Evolutionary conservation across 2,329 filamentous ascomycete genomes (phyloP).

Genomic region (Verticillium nubilum): DNA sequence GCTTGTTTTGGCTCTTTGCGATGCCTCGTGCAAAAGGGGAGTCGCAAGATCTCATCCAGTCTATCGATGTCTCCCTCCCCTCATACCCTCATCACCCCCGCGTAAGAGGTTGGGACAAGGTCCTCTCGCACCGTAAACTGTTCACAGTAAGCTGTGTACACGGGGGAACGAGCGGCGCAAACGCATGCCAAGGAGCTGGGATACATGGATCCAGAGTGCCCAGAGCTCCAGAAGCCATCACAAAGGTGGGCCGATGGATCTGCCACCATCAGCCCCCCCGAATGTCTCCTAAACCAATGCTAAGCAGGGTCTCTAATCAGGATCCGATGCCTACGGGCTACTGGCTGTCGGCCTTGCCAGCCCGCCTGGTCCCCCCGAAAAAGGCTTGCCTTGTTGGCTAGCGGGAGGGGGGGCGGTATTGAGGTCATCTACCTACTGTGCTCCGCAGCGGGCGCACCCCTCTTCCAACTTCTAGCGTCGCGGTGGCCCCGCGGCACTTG

Average conservation of each 20-base stretch:
- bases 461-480: neutral
- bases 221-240: neutral
- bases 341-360: neutral
- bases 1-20: too few relatives aligned
- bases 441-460: neutral
- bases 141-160: neutral
- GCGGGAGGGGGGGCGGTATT: neutral
- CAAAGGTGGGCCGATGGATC: neutral
- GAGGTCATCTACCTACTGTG: neutral
- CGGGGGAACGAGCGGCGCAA: neutral
- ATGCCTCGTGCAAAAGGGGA: neutral
- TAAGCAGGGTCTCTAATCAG: neutral
- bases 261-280: neutral
- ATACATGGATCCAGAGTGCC: neutral
- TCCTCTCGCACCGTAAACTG: neutral
- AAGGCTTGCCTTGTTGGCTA: neutral
- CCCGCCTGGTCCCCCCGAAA: neutral
- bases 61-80: too few relatives aligned
- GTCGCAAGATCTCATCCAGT: neutral
- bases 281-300: neutral
- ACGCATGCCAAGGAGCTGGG: neutral
- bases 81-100: too few relatives aligned
- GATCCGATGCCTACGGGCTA: too few relatives aligned
- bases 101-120: neutral
- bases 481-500: neutral